Conservation (phyloP, 2,329 filamentous ascomycete species). For the Fusarium chuoi region DNA sequence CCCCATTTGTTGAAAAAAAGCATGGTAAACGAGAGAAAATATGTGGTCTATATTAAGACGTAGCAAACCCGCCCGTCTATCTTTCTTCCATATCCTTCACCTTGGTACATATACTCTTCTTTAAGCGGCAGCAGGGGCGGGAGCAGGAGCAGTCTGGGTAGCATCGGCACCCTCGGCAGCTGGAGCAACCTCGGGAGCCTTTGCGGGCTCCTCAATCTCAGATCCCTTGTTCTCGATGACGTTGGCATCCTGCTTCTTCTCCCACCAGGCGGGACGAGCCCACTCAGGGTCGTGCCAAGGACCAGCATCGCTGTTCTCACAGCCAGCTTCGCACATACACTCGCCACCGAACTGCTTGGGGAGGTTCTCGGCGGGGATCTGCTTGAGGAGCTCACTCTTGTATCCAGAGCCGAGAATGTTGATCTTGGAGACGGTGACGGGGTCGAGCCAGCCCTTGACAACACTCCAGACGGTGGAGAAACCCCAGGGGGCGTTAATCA, state of each 20-base stretch:
- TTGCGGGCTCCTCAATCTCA: conserved; percentile 48
- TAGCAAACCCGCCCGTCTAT: conserved; percentile 32
- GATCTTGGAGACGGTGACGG: conserved; percentile 96
- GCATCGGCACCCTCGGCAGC: conserved; percentile 48
- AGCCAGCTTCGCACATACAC: conserved; percentile 86
- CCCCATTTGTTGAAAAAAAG: conserved; percentile 11
- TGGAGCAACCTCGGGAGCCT: conserved; percentile 47
- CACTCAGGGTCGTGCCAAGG: conserved; percentile 85
- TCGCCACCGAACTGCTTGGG: conserved; percentile 85
- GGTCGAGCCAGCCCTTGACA: conserved; percentile 94
- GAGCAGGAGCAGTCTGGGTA: conserved; percentile 47
- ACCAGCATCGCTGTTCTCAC: conserved; percentile 86
- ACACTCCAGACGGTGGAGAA: conserved; percentile 87
- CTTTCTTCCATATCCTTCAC: conserved; percentile 10
- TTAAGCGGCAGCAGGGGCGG: conserved; percentile 49
- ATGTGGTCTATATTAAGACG: conserved; percentile 38
- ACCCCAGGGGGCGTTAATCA: conserved; percentile 98
- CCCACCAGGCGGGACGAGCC: conserved; percentile 73
- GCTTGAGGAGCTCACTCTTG: conserved; percentile 82
- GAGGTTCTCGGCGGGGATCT: conserved; percentile 90
- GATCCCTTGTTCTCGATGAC: conserved; percentile 55
- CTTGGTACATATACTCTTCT: conserved; percentile 10
- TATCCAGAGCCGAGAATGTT: conserved; percentile 86
- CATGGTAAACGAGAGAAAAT: conserved; percentile 37
- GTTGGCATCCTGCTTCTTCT: conserved; percentile 57